These are phyloP conservation scores for Phoma sp. DNA, from an alignment of 2,329 filamentous ascomycete species.

Conservation along the genomic window DNA sequence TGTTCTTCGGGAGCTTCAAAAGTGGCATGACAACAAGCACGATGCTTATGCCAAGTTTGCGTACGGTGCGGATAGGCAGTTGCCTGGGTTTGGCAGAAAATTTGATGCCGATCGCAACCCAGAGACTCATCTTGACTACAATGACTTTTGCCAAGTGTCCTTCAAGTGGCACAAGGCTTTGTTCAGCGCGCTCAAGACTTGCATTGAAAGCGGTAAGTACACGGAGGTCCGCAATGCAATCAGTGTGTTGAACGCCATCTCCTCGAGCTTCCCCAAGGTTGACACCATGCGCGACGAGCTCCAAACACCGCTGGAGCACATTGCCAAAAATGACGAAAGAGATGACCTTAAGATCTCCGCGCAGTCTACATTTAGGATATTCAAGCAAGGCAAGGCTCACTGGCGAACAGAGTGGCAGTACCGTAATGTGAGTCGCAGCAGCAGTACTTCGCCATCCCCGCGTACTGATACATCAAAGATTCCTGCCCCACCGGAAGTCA, in stretches of 20 bases:
- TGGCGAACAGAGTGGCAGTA: conserved; percentile 81
- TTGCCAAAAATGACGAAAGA: conserved; percentile 64
- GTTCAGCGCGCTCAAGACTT: conserved; percentile 78
- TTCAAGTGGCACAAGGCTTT: conserved; percentile 91
- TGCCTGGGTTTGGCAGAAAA: conserved; percentile 79
- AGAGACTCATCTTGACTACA: conserved; percentile 76
- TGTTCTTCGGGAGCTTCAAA: conserved; percentile 76
- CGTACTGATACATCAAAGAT: conserved; percentile 27
- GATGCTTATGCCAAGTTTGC: conserved; percentile 81
- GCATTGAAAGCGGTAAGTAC: conserved; percentile 84
- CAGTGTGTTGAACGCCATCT: conserved; percentile 80
- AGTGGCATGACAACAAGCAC: conserved; percentile 81
- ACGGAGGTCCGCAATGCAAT: conserved; percentile 98
- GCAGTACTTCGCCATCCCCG: neutral
- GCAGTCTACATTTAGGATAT: conserved; percentile 71
- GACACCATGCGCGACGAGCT: conserved; percentile 82
- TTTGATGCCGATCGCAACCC: conserved; percentile 75
- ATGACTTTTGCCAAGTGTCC: conserved; percentile 82
- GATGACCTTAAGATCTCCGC: conserved; percentile 79
- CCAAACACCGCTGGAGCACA: conserved; percentile 69
- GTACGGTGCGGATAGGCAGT: conserved; percentile 67
- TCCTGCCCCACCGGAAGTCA: conserved; percentile 24
- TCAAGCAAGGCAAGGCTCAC: conserved; percentile 69
- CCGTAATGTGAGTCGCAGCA: conserved; percentile 61
- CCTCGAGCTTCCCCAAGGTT: conserved; percentile 84